A percentile compares a stretch with the other conserved stretches of the same genome.
phyloP scores from a whole-genome alignment of 352 stramenopile species.

The Elongisporangium anandrum region DNA sequence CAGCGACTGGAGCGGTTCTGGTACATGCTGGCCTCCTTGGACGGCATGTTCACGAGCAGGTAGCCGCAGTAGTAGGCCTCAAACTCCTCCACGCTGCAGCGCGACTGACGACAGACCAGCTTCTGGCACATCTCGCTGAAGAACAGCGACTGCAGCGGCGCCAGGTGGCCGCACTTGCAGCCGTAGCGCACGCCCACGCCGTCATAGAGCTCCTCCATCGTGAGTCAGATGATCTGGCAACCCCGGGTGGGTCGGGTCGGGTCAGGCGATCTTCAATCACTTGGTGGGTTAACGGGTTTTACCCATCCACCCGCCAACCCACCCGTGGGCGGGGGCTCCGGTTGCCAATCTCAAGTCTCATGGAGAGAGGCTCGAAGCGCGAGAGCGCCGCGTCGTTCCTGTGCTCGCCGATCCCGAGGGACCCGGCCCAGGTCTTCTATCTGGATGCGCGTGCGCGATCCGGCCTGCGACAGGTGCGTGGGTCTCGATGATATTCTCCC shows the following conservation, averaged over 20 bases:
- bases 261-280: neutral
- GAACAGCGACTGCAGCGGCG: constrained; percentile 54
- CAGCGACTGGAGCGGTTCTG: constrained; percentile 85
- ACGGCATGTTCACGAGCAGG: constrained; percentile 82
- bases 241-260: too few species aligned
- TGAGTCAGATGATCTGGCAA: neutral
- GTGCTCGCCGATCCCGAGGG: constrained; percentile 62
- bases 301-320: neutral
- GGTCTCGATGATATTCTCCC: neutral
- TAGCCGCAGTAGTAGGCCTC: constrained; percentile 87
- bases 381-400: constrained; percentile 38
- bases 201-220: constrained; percentile 6
- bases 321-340: neutral
- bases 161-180: constrained; percentile 68
- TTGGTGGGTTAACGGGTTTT: neutral
- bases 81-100: constrained; percentile 82
- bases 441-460: constrained; percentile 14
- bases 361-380: neutral
- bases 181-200: constrained; percentile 58
- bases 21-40: constrained; percentile 82
- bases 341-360: neutral
- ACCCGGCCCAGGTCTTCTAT: constrained; percentile 56
- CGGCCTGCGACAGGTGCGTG: constrained; percentile 3
- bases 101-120: constrained; percentile 58
- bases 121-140: constrained; percentile 78